Percentiles rank a stretch among this genome's conserved stretches.
Evolutionary conservation across 2,329 filamentous ascomycete species (phyloP).

Genomic region (Colletotrichum lentis): DNA sequence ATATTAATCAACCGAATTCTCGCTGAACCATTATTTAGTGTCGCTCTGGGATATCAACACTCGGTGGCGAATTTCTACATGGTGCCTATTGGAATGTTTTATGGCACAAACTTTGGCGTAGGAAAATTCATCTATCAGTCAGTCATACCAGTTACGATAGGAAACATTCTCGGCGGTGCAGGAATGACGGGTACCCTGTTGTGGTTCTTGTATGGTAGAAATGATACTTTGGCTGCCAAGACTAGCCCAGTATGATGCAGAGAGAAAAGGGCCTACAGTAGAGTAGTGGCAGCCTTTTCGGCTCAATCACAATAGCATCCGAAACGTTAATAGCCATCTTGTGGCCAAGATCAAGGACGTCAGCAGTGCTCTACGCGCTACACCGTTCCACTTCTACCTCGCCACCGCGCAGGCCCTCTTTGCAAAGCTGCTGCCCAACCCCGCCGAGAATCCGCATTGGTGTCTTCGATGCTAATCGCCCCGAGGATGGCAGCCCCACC

Average conservation of each 20-base stretch:
- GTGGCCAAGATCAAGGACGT: too few species aligned
- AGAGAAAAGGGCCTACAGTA: neutral
- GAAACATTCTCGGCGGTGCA: slow-evolving; percentile 11
- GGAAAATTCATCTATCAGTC: slow-evolving; percentile 23
- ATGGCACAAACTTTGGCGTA: slow-evolving; percentile 12
- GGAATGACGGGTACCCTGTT: neutral
- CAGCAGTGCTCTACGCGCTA: too few species aligned
- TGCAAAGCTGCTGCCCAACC: too few species aligned
- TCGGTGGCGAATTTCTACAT: slow-evolving; percentile 18
- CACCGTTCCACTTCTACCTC: too few species aligned
- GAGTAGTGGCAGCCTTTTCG: too few species aligned
- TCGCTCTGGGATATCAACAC: slow-evolving; percentile 19
- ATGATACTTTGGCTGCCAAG: neutral
- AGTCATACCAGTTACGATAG: slow-evolving; percentile 19
- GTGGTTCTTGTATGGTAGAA: slow-evolving; percentile 16
- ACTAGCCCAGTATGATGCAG: neutral
- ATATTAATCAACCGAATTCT: neutral
- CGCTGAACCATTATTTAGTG: neutral
- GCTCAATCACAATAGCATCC: too few species aligned
- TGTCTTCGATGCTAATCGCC: too few species aligned
- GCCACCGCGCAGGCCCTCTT: too few species aligned
- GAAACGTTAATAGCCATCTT: too few species aligned
- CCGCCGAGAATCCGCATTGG: too few species aligned
- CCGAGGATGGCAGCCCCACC: too few species aligned
- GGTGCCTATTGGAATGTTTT: slow-evolving; percentile 22